These are phyloP conservation scores for Auricularia heimuer DNA, from an alignment of 768 basidiomycete species.

Conservation along the genomic window DNA sequence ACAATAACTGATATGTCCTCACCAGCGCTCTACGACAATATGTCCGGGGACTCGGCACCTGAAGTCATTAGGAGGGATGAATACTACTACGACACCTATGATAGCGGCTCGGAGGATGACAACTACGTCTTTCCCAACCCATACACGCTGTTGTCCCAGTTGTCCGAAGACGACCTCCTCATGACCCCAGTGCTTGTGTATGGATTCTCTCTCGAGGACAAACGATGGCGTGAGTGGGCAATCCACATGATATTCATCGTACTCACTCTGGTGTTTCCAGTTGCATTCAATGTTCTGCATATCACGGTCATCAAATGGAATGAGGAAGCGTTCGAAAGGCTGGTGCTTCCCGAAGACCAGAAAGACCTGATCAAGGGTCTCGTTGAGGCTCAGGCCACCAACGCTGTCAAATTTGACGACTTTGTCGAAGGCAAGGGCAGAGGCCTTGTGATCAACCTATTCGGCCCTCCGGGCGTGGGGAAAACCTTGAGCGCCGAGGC, in stretches of 20 bases:
- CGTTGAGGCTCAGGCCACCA: slow-evolving; percentile 45
- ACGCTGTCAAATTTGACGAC: slow-evolving; percentile 44
- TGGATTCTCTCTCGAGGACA: slow-evolving; percentile 53
- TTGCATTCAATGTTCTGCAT: slow-evolving; percentile 51
- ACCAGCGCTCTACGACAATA: slow-evolving; percentile 32
- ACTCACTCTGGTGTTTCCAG: slow-evolving; percentile 45
- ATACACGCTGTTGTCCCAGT: slow-evolving; percentile 17
- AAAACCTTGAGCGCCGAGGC: slow-evolving; percentile 14
- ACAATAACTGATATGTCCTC: slow-evolving; percentile 43
- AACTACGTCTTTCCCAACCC: slow-evolving; percentile 8
- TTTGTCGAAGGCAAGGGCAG: slow-evolving; percentile 58
- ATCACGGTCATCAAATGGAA: slow-evolving; percentile 48
- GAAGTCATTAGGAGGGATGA: background rate
- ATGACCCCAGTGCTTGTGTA: slow-evolving; percentile 48
- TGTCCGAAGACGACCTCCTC: slow-evolving; percentile 44
- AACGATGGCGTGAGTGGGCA: slow-evolving; percentile 44
- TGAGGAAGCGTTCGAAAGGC: slow-evolving; percentile 45
- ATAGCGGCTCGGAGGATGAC: background rate
- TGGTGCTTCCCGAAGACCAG: slow-evolving; percentile 44
- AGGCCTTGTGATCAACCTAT: slow-evolving; percentile 47
- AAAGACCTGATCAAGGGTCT: slow-evolving; percentile 47
- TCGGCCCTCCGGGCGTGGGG: slow-evolving; percentile 46
- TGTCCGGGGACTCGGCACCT: background rate
- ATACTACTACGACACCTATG: background rate
- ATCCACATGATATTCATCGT: background rate